Evolutionary conservation across 2,329 filamentous ascomycete species (phyloP), one percentile per base, ranked within the genome.

Genomic region (Fusarium equiseti): DNA sequence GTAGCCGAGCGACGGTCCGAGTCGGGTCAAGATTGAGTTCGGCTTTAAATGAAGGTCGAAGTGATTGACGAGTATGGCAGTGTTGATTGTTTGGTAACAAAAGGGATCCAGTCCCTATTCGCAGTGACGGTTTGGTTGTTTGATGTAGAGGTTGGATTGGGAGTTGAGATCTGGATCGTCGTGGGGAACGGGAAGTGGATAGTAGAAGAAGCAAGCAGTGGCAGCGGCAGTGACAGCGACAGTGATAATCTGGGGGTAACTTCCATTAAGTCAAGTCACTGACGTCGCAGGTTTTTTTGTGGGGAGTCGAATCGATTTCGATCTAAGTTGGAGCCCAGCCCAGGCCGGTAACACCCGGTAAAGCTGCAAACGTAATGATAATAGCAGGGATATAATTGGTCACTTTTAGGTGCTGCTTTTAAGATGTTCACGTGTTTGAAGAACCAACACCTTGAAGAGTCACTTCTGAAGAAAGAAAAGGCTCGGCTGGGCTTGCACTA

Each of bases 341-440:
- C 32, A 35, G 54, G 53, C 68, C 73, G 73, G 69, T 70, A 75
- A 71, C 74, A 75, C 64, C 72, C 73, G 72, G 73, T 57, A 18
- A 53, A 43, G 26, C 59, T 63, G 50, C 66, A 48, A 48, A 49
- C 49, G 58, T 56, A 65, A 72, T 75, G 60, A 52, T 76, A 81
- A 81, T 81, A 72, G 76, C 75, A 77, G 77, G 77, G 77, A 75
- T 72, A 53, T 75, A 64, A 81, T 80, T 78, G 78, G 77, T 68
- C 66, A 59, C 49, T 42, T 31, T 51, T 18, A 22, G 27, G 35
- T 38, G 61, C 67, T 55, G 71, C 68, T 74, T 72, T 70, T n/a
- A 70, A 60, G n/a, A 18, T 40, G 44, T 22, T 54, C 62, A 53
- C 45, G 68, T 66, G 55, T 48, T 31, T 27, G 26, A 51, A 11